Percentiles rank a stretch among this genome's conserved stretches.
These are phyloP conservation scores for Lyophyllum shimeji DNA, from an alignment of 768 basidiomycete species.

Conservation along the genomic window DNA sequence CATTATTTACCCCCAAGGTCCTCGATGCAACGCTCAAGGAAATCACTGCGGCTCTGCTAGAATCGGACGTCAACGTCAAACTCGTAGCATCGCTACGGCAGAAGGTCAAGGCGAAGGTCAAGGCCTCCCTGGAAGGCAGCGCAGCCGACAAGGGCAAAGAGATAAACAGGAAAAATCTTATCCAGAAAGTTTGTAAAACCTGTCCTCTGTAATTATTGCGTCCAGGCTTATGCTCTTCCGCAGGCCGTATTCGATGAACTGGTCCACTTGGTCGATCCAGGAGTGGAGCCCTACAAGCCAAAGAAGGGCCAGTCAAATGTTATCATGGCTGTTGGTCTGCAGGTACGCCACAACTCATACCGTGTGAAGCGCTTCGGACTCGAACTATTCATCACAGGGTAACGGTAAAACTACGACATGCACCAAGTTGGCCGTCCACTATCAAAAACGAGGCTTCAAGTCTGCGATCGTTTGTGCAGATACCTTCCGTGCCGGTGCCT, in stretches of 20 bases:
- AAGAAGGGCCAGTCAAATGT: conserved; percentile 93
- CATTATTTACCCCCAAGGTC: conserved; percentile 50
- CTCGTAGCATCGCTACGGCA: conserved; percentile 84
- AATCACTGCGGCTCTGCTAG: conserved; percentile 89
- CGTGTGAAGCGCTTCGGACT: neutral
- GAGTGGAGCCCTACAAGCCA: conserved; percentile 93
- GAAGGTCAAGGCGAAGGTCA: conserved; percentile 89
- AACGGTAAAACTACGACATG: conserved; percentile 99
- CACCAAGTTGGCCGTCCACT: conserved; percentile 97
- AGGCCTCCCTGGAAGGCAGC: conserved; percentile 69
- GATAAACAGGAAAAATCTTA: conserved; percentile 77
- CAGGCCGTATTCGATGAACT: conserved; percentile 97
- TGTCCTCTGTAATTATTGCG: neutral
- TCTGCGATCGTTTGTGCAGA: conserved; percentile 98
- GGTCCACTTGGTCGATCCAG: conserved; percentile 92
- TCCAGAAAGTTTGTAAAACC: conserved; percentile 76
- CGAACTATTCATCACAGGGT: conserved; percentile 50
- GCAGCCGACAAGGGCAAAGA: conserved; percentile 75
- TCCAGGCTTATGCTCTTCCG: neutral
- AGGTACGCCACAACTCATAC: conserved; percentile 47
- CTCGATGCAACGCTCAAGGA: conserved; percentile 94
- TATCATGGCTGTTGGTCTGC: conserved; percentile 96
- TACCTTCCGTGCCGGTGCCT: conserved; percentile 98
- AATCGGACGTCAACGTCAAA: conserved; percentile 98
- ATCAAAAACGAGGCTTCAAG: conserved; percentile 95